Base-by-base conservation (phyloP, 1,284 basidiomycete species). In the Anthracocystis setariae region DNA sequence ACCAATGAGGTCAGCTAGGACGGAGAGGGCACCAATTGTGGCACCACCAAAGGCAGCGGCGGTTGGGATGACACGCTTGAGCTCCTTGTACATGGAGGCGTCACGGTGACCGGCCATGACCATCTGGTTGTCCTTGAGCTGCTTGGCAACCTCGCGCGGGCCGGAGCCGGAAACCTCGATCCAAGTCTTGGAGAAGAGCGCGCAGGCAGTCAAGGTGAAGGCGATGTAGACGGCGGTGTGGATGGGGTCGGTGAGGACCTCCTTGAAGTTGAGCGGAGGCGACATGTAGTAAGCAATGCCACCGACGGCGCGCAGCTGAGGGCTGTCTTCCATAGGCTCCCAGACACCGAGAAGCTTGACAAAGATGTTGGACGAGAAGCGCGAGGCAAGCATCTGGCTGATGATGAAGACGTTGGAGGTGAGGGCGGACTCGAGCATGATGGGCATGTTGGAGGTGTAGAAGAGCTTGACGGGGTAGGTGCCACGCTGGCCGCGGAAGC, bases 371-470 rank as follows among this genome's bases (percentile, higher is more conserved):
- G 87, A 86, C 1, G 96, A 95, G 89, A 97, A 98, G 42, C 95
- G 89, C 89, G 76, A 97, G 88, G 77, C 74, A 35, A 82, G 75
- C 95, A 98, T 98, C 85, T 98, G 96, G 44, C 90, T 92, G 81
- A 98, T 88, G 84, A 98, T 92, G 86, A 94, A 98, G 25, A 98
- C 89, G 85, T 98, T 97, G 68, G 90, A 91, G 9, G 93, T 94
- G 63, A 98, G 87, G 12, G 95, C 94, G 24, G 89, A 91, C 85
- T 98, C 92, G 73, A 98, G 89, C 95, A 98, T 98, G 87, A 98
- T 98, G 70, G 95, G 94, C 95, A 98, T 98, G 87, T 98, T 98
- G 71, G 89, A 91, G 23, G 95, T 98, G 86, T 98, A 98, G 87
- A 98, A 98, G 44, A 98, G 89, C 86, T 98, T 98, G 86, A 98